Evolutionary conservation across 352 stramenopile genomes (phyloP).

Genomic region (Pythium periplocum): DNA sequence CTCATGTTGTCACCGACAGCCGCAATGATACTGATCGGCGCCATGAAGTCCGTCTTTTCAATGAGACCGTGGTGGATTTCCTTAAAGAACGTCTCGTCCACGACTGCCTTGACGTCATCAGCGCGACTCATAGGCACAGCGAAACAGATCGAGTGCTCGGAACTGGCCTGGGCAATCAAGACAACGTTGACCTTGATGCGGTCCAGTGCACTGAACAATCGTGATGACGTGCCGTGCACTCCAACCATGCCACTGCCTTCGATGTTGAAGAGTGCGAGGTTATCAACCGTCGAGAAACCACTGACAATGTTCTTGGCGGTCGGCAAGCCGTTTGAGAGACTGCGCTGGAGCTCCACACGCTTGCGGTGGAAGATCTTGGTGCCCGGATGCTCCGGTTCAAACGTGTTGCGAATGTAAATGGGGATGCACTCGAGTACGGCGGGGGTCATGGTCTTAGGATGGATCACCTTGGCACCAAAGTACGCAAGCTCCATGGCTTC

Average conservation of each 20-base stretch:
- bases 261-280: constrained; percentile 94
- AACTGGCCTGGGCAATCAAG: constrained; percentile 92
- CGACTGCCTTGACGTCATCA: constrained; percentile 58
- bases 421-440: constrained; percentile 90
- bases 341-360: constrained; percentile 50
- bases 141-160: constrained; percentile 95
- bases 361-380: constrained; percentile 74
- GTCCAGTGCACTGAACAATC: constrained; percentile 92
- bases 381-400: constrained; percentile 82
- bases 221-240: constrained; percentile 89
- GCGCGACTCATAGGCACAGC: constrained; percentile 80
- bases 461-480: constrained; percentile 97
- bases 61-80: constrained; percentile 83
- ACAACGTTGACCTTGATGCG: constrained; percentile 91
- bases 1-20: constrained; percentile 95
- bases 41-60: constrained; percentile 78
- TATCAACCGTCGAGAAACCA: constrained; percentile 92
- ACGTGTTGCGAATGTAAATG: constrained; percentile 97
- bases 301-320: constrained; percentile 75
- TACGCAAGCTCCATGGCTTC: constrained; percentile 98
- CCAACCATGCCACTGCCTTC: constrained; percentile 95
- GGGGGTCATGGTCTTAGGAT: constrained; percentile 96
- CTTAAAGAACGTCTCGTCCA: constrained; percentile 86
- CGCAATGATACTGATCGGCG: constrained; percentile 93
- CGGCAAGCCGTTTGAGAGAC: constrained; percentile 49